phyloP scores from a whole-genome alignment of 805 yeast genomes.

The Zygoascus tannicola region DNA sequence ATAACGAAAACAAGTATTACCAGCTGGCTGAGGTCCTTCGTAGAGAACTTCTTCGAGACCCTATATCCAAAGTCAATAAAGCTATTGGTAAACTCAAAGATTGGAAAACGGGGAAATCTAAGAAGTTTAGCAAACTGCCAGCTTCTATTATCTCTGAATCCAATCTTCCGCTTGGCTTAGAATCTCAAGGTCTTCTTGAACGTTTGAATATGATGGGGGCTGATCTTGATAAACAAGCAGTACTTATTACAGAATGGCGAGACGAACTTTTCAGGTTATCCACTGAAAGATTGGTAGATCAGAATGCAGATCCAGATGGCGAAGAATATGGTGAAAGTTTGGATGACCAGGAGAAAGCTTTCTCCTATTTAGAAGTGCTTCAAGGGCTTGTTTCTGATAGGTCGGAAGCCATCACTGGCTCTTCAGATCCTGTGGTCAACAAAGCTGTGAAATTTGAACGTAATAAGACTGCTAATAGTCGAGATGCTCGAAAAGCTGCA shows the following conservation, averaged over 20 bases:
- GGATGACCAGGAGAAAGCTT: slow-evolving; percentile 62
- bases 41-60: slow-evolving; percentile 38
- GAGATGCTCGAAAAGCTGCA: neutral
- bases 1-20: slow-evolving; percentile 45
- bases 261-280: slow-evolving; percentile 36
- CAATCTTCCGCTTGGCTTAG: slow-evolving; percentile 1
- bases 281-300: slow-evolving; percentile 43
- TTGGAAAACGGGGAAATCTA: neutral
- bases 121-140: slow-evolving; percentile 4
- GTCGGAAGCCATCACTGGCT: slow-evolving; percentile 33
- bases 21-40: slow-evolving; percentile 55
- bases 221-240: slow-evolving; percentile 43
- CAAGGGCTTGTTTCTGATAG: slow-evolving; percentile 33
- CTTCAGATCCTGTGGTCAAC: slow-evolving; percentile 5
- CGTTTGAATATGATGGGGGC: slow-evolving; percentile 13
- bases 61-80: slow-evolving; percentile 23
- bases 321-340: slow-evolving; percentile 72
- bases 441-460: slow-evolving; percentile 4
- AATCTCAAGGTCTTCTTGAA: slow-evolving; percentile 2
- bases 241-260: slow-evolving; percentile 44
- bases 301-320: slow-evolving; percentile 47
- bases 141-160: neutral
- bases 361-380: slow-evolving; percentile 26
- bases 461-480: slow-evolving; percentile 1
- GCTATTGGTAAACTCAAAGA: slow-evolving; percentile 7